Conservation (phyloP, 1,284 basidiomycete species). For the Anthracocystis setariae region DNA sequence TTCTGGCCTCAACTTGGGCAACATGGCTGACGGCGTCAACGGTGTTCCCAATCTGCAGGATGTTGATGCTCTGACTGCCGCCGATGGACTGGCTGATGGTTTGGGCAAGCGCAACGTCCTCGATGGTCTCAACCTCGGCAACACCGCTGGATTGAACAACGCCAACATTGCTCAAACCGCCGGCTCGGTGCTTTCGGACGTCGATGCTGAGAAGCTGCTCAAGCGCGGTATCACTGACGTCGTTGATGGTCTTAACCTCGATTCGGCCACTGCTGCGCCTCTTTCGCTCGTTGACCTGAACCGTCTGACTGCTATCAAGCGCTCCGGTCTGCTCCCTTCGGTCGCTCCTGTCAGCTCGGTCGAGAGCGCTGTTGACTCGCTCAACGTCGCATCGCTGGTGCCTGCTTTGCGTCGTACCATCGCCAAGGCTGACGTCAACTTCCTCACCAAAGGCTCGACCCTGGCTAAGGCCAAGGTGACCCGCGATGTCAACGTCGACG, state of each 20-base stretch:
- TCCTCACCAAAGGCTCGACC: not conserved
- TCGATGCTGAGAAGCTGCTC: not conserved
- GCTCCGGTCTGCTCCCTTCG: slow-evolving; percentile 12
- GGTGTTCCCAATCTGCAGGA: not conserved
- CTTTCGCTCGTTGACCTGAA: slow-evolving; percentile 10
- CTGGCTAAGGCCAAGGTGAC: not conserved
- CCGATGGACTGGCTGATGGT: not conserved
- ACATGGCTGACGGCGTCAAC: slow-evolving; percentile 1
- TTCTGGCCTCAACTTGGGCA: not conserved
- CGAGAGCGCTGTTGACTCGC: slow-evolving; percentile 1
- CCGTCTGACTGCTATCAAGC: slow-evolving; percentile 5
- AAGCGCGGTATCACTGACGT: slow-evolving; percentile 4
- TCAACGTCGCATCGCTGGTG: not conserved
- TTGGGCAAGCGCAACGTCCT: not conserved
- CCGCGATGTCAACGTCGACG: not conserved
- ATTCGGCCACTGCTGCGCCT: not conserved
- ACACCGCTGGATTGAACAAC: not conserved
- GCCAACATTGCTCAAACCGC: not conserved
- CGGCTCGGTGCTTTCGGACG: not conserved
- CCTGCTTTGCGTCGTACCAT: not conserved
- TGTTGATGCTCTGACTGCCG: not conserved
- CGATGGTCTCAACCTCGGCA: not conserved
- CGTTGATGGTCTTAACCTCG: no score
- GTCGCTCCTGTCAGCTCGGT: not conserved
- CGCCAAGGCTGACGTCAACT: not conserved